A percentile compares a stretch with the other conserved stretches of the same genome.
Evolutionary conservation across 139 green algal genomes (phyloP).

Genomic region (Spirogloea muscicola): DNA sequence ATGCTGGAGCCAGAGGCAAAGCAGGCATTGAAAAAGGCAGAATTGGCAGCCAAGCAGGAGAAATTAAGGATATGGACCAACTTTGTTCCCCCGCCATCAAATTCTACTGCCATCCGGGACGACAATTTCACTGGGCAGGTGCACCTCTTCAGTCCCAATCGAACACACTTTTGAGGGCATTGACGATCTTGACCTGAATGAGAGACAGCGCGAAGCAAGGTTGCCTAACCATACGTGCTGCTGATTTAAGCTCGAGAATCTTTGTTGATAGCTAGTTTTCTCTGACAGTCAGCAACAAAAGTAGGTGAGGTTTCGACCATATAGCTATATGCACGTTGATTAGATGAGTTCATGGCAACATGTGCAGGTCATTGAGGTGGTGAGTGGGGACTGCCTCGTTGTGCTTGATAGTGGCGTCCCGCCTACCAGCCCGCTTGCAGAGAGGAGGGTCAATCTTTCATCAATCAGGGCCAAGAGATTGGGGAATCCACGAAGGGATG

Average conservation of each 20-base stretch:
- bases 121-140: slow-evolving; percentile 49
- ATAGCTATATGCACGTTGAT: too few species aligned
- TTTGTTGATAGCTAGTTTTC: too few species aligned
- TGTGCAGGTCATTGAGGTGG: slow-evolving; percentile 76
- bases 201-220: too few species aligned
- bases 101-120: slow-evolving; percentile 34
- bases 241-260: too few species aligned
- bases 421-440: slow-evolving; percentile 44
- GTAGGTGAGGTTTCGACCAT: too few species aligned
- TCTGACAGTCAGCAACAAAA: too few species aligned
- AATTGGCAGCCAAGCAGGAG: slow-evolving; percentile 74
- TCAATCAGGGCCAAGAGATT: slow-evolving; percentile 78
- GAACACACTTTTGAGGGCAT: too few species aligned
- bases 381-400: slow-evolving; percentile 85
- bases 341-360: too few species aligned
- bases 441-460: slow-evolving; percentile 78
- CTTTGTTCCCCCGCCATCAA: slow-evolving; percentile 65
- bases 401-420: slow-evolving; percentile 64
- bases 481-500: slow-evolving; percentile 59
- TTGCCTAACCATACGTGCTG: too few species aligned
- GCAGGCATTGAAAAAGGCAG: slow-evolving; percentile 69
- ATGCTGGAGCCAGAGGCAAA: slow-evolving; percentile 59
- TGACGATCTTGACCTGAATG: too few species aligned
- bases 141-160: too few species aligned
- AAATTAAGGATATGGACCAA: slow-evolving; percentile 71